A percentile compares a stretch with the other conserved stretches of the same genome.
Conservation (phyloP, 2,329 filamentous ascomycete genomes). For the Pezicula radicicola region DNA sequence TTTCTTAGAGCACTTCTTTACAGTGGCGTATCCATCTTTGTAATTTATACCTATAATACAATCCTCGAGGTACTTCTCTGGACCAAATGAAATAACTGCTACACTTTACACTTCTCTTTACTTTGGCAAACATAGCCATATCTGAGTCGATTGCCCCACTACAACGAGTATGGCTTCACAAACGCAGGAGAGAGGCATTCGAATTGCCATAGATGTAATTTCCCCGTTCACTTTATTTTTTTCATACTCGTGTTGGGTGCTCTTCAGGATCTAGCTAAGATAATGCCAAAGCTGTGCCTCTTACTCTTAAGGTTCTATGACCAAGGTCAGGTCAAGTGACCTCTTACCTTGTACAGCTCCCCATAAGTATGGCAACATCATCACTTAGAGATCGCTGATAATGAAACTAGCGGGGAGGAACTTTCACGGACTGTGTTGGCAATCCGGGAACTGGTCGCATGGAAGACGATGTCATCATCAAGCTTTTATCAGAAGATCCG, state of each 20-base stretch:
- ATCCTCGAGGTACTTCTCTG: too few species aligned
- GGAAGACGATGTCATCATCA: conserved; percentile 78
- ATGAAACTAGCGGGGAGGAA: conserved; percentile 65
- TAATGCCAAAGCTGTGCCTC: conserved; percentile 10
- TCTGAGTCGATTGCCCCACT: conserved; percentile 1
- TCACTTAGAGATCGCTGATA: too few species aligned
- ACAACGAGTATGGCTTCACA: conserved; percentile 12
- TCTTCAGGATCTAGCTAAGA: background rate
- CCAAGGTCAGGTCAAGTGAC: background rate
- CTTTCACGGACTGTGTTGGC: conserved; percentile 90
- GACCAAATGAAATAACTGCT: background rate
- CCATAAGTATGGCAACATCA: conserved; percentile 18
- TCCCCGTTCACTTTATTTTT: background rate
- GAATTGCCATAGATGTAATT: conserved; percentile 60
- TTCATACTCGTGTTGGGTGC: background rate
- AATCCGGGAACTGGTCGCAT: conserved; percentile 68
- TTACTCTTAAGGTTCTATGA: background rate
- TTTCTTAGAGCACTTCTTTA: too few species aligned
- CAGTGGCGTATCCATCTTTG: too few species aligned
- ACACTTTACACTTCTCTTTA: too few species aligned
- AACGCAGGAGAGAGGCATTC: conserved; percentile 50
- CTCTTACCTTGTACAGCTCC: background rate
- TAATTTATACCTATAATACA: too few species aligned
- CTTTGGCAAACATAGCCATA: background rate
- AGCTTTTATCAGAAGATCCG: conserved; percentile 86